phyloP scores from a whole-genome alignment of 2,329 filamentous ascomycete genomes.

The Trematosphaeria pertusa region DNA sequence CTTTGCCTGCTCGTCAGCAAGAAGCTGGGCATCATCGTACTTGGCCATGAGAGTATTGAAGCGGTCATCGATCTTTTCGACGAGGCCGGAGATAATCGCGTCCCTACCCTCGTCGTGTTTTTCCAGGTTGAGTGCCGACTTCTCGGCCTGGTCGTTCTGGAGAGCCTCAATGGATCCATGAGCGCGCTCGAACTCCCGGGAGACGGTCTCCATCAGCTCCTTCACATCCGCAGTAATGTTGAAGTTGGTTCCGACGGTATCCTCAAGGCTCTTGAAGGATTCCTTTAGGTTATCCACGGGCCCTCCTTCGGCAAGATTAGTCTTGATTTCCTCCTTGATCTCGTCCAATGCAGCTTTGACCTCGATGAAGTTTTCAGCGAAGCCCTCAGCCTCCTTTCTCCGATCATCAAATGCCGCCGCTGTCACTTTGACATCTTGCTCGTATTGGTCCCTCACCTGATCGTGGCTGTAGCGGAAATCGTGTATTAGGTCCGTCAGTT shows the following conservation, averaged over 20 bases:
- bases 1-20: slow-evolving; percentile 75
- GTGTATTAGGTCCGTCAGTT: slow-evolving; percentile 61
- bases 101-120: slow-evolving; percentile 67
- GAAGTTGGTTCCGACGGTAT: slow-evolving; percentile 63
- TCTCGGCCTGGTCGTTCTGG: slow-evolving; percentile 77
- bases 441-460: slow-evolving; percentile 75
- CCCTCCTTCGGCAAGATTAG: slow-evolving; percentile 77
- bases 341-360: slow-evolving; percentile 80
- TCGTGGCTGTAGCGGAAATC: slow-evolving; percentile 65
- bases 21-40: slow-evolving; percentile 82
- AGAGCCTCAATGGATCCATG: slow-evolving; percentile 79
- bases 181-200: slow-evolving; percentile 85
- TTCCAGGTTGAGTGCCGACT: slow-evolving; percentile 60
- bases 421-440: slow-evolving; percentile 75
- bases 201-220: slow-evolving; percentile 74
- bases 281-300: slow-evolving; percentile 65
- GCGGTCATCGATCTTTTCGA: slow-evolving; percentile 73
- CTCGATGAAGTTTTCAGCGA: slow-evolving; percentile 79
- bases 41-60: slow-evolving; percentile 82
- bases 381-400: slow-evolving; percentile 79
- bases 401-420: slow-evolving; percentile 83
- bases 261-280: slow-evolving; percentile 72
- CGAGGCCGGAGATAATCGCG: slow-evolving; percentile 61
- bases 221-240: slow-evolving; percentile 59
- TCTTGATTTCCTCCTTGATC: slow-evolving; percentile 77